These are phyloP conservation scores for Dittrichia graveolens DNA, from an alignment of 129 eudicot genomes.

Conservation along the genomic window DNA sequence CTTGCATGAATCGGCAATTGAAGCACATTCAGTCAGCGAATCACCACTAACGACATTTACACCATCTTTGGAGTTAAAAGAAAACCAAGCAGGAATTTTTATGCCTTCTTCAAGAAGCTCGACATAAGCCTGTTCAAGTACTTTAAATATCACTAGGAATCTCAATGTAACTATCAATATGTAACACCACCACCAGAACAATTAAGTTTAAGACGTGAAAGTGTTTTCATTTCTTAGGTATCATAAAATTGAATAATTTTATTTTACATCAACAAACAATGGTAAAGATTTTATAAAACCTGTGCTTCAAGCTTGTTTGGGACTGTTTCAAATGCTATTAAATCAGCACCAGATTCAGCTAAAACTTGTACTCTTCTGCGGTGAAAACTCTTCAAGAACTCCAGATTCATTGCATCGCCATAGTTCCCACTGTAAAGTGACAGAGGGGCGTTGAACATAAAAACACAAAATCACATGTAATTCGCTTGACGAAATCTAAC, in stretches of 20 bases:
- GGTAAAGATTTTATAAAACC: slow-evolving; percentile 39
- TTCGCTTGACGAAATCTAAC: neutral
- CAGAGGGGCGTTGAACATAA: neutral
- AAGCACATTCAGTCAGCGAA: slow-evolving; percentile 71
- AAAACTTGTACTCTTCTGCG: slow-evolving; percentile 87
- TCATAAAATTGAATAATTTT: too few species aligned
- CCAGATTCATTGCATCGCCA: slow-evolving; percentile 77
- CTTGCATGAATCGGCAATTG: slow-evolving; percentile 69
- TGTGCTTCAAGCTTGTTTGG: slow-evolving; percentile 97
- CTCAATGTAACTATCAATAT: neutral
- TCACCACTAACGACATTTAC: slow-evolving; percentile 95
- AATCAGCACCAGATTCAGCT: slow-evolving; percentile 91
- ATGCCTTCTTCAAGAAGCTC: slow-evolving; percentile 78
- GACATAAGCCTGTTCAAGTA: slow-evolving; percentile 64
- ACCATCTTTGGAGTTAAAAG: slow-evolving; percentile 95
- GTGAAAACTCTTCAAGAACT: slow-evolving; percentile 84
- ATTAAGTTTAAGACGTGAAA: too few species aligned
- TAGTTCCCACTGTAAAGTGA: slow-evolving; percentile 76
- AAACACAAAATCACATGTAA: slow-evolving; percentile 4
- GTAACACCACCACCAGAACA: neutral
- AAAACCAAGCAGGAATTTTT: slow-evolving; percentile 82
- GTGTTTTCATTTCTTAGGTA: too few species aligned
- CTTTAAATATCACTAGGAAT: neutral
- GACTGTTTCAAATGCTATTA: slow-evolving; percentile 90
- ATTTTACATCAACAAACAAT: neutral